Evolutionary conservation across 768 basidiomycete genomes (phyloP), one percentile per base, ranked within the genome.

Genomic region (Collybiopsis luxurians): DNA sequence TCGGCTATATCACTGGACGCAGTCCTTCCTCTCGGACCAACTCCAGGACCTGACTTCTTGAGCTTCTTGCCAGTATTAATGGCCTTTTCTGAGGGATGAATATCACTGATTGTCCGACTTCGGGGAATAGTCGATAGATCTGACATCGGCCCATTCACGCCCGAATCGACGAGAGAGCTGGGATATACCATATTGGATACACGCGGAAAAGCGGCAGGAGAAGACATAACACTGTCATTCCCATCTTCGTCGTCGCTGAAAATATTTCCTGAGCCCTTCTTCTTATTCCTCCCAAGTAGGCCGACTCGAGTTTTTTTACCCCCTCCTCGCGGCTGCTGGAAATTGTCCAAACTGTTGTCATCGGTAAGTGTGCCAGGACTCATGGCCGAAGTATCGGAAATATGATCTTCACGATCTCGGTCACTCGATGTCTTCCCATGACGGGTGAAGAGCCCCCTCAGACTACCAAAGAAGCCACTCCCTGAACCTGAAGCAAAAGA

Each of bases 331-430:
- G 23, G 46, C 7, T 45, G 19, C 15, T 26, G 46, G 30, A n/a
- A n/a, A 26, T 52, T 61, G 27, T 69, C 71, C 40, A 63, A 66
- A 24, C 60, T 65, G 56, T 62, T 62, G 10, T 64, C 68, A 26
- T 66, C 67, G 38, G 58, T 49, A 27, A 55, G 9, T 23, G 45
- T 1, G 21, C 10, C 43, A 1, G 43, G 11, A 45, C 21, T 45
- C 13, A 19, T n/a, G n/a, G n/a, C n/a, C n/a, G n/a, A n/a, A n/a
- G n/a, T n/a, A n/a, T n/a, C n/a, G n/a, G n/a, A n/a, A n/a, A n/a
- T n/a, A n/a, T n/a, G n/a, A n/a, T n/a, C n/a, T n/a, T n/a, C n/a
- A n/a, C n/a, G n/a, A n/a, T n/a, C n/a, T n/a, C n/a, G n/a, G n/a
- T n/a, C n/a, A n/a, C n/a, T n/a, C n/a, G n/a, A n/a, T n/a, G n/a